Evolutionary conservation across 1,139 yeast genomes (phyloP).

Genomic region (Hyphopichia khmerensis): DNA sequence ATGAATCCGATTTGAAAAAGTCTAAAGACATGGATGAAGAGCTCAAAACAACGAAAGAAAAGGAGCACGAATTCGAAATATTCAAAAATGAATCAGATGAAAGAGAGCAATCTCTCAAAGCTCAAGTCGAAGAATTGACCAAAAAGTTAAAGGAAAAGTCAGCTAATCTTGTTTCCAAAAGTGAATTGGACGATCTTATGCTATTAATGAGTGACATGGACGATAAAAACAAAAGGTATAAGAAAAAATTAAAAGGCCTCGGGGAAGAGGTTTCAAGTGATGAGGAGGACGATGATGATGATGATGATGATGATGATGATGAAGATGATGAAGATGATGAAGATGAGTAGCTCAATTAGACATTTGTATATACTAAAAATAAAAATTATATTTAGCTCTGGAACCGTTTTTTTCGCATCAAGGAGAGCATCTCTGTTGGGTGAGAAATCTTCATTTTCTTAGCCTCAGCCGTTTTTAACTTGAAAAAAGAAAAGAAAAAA

Average conservation of each 20-base stretch:
- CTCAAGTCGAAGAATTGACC: slow-evolving; percentile 9
- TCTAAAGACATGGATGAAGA: neutral
- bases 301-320: slow-evolving; percentile 28
- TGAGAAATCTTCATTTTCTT: too few relatives aligned
- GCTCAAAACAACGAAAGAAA: neutral
- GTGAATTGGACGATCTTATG: slow-evolving; percentile 77
- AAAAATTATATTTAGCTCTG: neutral
- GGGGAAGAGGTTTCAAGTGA: slow-evolving; percentile 52
- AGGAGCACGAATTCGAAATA: neutral
- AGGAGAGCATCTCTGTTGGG: too few relatives aligned
- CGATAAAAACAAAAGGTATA: slow-evolving; percentile 63
- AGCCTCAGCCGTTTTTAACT: too few relatives aligned
- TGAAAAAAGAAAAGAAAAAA: too few relatives aligned
- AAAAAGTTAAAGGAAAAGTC: slow-evolving; percentile 13
- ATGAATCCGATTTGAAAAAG: neutral
- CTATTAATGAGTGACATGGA: slow-evolving; percentile 72
- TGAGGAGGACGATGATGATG: slow-evolving; percentile 42
- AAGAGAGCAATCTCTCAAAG: slow-evolving; percentile 6
- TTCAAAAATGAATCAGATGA: neutral
- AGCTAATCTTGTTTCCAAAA: slow-evolving; percentile 42
- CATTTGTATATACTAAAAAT: neutral
- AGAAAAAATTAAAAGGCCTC: slow-evolving; percentile 45
- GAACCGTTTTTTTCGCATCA: too few relatives aligned
- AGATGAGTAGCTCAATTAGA: slow-evolving; percentile 4
- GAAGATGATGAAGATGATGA: slow-evolving; percentile 13